Evolutionary conservation across 164 flowering plant species (phyloP).

Genomic region (Hamamelis virginiana): DNA sequence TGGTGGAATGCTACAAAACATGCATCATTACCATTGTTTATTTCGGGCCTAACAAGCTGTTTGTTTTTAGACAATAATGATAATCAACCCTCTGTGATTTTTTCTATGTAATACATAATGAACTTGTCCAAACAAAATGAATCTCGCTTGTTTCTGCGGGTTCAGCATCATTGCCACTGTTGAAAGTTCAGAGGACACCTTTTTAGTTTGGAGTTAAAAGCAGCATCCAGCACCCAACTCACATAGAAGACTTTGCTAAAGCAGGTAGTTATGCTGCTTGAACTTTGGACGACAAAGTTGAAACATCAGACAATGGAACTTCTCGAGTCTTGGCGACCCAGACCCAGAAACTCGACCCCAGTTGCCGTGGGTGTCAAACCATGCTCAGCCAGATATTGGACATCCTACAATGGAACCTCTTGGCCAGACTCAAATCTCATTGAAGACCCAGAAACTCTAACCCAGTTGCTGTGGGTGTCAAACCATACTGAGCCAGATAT

Average conservation of each 20-base stretch:
- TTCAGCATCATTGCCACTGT: neutral
- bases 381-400: constrained; percentile 58
- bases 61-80: no score
- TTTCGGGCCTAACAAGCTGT: no score
- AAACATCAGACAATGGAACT: no score
- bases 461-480: constrained; percentile 70
- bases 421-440: constrained; percentile 14
- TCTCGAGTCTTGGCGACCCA: no score
- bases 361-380: constrained; percentile 70
- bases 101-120: no score
- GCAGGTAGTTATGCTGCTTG: neutral
- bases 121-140: neutral
- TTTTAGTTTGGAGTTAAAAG: no score
- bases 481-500: constrained; percentile 59
- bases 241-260: neutral
- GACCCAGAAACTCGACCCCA: constrained; percentile 66
- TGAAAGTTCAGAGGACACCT: neutral
- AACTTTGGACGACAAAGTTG: no score
- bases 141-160: neutral
- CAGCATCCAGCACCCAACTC: neutral
- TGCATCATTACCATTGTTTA: no score
- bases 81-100: no score
- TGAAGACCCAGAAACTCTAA: constrained; percentile 61
- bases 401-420: constrained; percentile 51
- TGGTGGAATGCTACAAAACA: no score